A percentile compares a stretch with the other conserved stretches of the same genome.
Conservation (phyloP, 2,329 filamentous ascomycete genomes). For the Colletotrichum truncatum region DNA sequence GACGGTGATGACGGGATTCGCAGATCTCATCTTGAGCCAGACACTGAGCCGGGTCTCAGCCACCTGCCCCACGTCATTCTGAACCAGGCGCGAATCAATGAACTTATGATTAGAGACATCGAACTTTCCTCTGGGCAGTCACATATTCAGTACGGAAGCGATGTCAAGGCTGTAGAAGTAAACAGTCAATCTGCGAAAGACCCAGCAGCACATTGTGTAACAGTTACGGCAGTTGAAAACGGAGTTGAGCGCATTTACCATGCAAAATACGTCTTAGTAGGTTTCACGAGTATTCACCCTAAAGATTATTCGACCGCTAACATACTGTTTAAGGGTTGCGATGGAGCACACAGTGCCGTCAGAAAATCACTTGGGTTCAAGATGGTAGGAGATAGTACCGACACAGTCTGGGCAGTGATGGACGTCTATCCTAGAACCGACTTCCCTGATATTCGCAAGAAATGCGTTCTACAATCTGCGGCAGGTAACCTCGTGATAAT, state of each 20-base stretch:
- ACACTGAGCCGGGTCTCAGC: conserved; percentile 61
- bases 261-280: conserved; percentile 18
- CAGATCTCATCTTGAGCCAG: conserved; percentile 57
- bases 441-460: conserved; percentile 71
- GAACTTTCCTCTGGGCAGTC: conserved; percentile 45
- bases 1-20: conserved; percentile 46
- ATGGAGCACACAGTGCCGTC: conserved; percentile 61
- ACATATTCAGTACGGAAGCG: conserved; percentile 63
- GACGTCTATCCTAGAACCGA: conserved; percentile 64
- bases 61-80: conserved; percentile 66
- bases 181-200: conserved; percentile 49
- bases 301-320: rapidly evolving
- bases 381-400: conserved; percentile 68
- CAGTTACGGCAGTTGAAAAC: conserved; percentile 45
- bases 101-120: conserved; percentile 59
- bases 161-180: conserved; percentile 58
- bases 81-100: conserved; percentile 65
- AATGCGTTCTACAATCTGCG: conserved; percentile 61
- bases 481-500: conserved; percentile 73
- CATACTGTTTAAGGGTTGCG: conserved; percentile 42
- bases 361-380: conserved; percentile 59
- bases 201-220: conserved; percentile 50
- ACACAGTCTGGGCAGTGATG: conserved; percentile 66
- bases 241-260: conserved; percentile 40
- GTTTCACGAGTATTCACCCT: not conserved